Conservation (phyloP, 352 stramenopile genomes). For the Globisporangium irregulare region DNA sequence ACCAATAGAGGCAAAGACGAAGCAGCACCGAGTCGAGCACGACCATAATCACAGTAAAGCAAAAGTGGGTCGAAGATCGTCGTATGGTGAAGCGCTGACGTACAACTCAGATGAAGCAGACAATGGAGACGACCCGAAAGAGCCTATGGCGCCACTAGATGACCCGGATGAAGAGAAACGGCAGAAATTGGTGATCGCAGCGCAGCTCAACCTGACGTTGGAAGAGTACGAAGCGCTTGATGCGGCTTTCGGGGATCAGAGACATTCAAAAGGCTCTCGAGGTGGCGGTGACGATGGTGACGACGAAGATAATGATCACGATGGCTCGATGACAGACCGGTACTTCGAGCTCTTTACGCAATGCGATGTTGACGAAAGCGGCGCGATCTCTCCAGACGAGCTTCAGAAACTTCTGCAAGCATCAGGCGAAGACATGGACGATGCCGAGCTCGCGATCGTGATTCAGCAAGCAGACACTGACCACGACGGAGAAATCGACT, state of each 20-base stretch:
- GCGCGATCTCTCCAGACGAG: conserved; percentile 69
- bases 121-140: conserved; percentile 3
- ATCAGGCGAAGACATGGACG: conserved; percentile 75
- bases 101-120: conserved; percentile 31
- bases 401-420: conserved; percentile 50
- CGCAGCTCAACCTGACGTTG: conserved; percentile 61
- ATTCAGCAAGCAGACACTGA: conserved; percentile 69
- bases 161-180: conserved; percentile 51
- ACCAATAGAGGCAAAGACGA: conserved; percentile 16
- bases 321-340: conserved; percentile 33
- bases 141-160: conserved; percentile 22
- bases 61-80: conserved; percentile 11
- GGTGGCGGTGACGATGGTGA: conserved; percentile 8
- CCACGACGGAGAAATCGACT: conserved; percentile 73
- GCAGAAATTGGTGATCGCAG: conserved; percentile 44
- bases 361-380: conserved; percentile 79
- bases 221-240: conserved; percentile 72
- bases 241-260: conserved; percentile 39
- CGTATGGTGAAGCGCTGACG: conserved; percentile 29
- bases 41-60: background rate
- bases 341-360: conserved; percentile 65
- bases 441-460: conserved; percentile 60
- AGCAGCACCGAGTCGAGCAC: conserved; percentile 9
- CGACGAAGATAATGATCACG: conserved; percentile 13
- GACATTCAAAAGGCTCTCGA: conserved; percentile 10